Percentiles rank a stretch among this genome's conserved stretches.
These are phyloP conservation scores for Fusarium sp. DNA, from an alignment of 2,329 filamentous ascomycete species.

Conservation along the genomic window DNA sequence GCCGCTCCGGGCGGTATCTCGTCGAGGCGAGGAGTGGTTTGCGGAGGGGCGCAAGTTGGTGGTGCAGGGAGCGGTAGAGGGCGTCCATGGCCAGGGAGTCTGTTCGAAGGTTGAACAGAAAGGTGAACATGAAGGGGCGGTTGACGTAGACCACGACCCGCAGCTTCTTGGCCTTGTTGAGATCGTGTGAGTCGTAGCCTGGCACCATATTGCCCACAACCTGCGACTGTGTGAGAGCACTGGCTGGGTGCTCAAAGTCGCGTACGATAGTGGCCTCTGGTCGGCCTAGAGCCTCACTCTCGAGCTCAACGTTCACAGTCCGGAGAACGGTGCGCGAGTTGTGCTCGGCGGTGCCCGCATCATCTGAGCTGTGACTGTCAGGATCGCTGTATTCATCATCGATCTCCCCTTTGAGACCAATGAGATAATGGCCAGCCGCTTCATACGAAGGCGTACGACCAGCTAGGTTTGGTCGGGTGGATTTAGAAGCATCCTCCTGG, in stretches of 20 bases:
- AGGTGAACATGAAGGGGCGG: conserved; percentile 78
- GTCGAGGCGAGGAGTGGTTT: conserved; percentile 65
- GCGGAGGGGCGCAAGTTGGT: conserved; percentile 66
- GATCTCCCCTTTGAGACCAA: conserved; percentile 72
- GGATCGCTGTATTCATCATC: conserved; percentile 54
- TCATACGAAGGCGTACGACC: conserved; percentile 42
- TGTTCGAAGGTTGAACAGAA: conserved; percentile 70
- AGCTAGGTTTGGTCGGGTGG: conserved; percentile 14
- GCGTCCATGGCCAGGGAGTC: conserved; percentile 63
- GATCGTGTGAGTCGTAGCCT: conserved; percentile 54
- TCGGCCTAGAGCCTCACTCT: conserved; percentile 51
- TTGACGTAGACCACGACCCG: conserved; percentile 76
- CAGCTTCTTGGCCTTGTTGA: conserved; percentile 64
- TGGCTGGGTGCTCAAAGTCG: conserved; percentile 53
- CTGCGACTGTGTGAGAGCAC: conserved; percentile 47
- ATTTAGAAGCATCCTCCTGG: conserved; percentile 13
- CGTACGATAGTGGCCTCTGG: conserved; percentile 56
- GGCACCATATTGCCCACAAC: conserved; percentile 47
- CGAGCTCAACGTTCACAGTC: conserved; percentile 71
- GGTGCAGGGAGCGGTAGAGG: conserved; percentile 66
- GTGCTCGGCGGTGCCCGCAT: conserved; percentile 45
- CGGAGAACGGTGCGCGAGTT: conserved; percentile 68
- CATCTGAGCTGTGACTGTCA: conserved; percentile 46
- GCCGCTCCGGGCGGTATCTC: conserved; percentile 62
- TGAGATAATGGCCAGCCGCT: conserved; percentile 62